Evolutionary conservation across 2,329 filamentous ascomycete species (phyloP).

Genomic region (Fusarium haematococcum): DNA sequence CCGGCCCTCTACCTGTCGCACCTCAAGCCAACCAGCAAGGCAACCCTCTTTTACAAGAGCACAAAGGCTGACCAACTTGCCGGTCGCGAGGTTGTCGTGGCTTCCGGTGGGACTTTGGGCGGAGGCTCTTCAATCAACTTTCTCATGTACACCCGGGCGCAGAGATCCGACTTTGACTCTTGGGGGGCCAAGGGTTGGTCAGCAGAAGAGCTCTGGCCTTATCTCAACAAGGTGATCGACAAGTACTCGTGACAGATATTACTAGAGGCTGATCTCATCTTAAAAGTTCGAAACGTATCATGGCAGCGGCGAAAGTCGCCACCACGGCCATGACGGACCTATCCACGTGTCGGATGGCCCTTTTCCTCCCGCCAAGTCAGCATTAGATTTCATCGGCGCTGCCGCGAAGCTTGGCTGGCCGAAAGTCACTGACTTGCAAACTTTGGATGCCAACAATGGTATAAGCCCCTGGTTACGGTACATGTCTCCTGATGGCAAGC

Average conservation of each 20-base stretch:
- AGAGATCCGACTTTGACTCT: slow-evolving; percentile 45
- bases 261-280: neutral
- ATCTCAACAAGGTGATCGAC: slow-evolving; percentile 35
- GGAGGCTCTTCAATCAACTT: slow-evolving; percentile 47
- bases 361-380: neutral
- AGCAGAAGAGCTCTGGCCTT: slow-evolving; percentile 46
- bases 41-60: slow-evolving; percentile 37
- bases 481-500: slow-evolving; percentile 59
- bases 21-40: slow-evolving; percentile 29
- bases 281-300: neutral
- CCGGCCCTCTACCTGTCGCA: slow-evolving; percentile 30
- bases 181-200: slow-evolving; percentile 49
- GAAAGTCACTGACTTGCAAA: slow-evolving; percentile 58
- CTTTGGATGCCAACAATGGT: slow-evolving; percentile 55
- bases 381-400: neutral
- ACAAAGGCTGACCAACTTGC: slow-evolving; percentile 31
- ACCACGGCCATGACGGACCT: neutral
- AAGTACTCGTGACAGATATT: neutral
- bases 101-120: slow-evolving; percentile 41
- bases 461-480: slow-evolving; percentile 51
- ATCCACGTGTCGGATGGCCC: neutral
- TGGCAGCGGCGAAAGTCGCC: neutral
- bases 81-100: slow-evolving; percentile 32
- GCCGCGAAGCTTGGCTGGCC: neutral
- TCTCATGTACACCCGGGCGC: slow-evolving; percentile 45